Conservation (phyloP, 441 rosid genomes). For the Euphorbia schlechtendalii region DNA sequence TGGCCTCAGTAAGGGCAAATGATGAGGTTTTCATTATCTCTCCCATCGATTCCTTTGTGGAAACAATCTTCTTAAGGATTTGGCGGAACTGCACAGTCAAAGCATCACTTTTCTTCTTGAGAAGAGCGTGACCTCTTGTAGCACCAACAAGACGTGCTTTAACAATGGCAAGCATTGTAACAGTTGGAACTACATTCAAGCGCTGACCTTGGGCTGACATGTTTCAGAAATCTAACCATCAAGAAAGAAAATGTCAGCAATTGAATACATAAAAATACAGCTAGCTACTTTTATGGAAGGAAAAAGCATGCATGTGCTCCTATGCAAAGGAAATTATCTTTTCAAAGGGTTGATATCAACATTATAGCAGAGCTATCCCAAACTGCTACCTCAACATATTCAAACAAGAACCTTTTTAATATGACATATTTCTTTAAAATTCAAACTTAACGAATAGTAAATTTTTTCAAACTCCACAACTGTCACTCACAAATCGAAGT, state of each 20-base stretch:
- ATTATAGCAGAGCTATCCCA: not conserved
- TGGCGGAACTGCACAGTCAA: constrained; percentile 79
- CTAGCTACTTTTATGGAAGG: no score
- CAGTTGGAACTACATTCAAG: constrained; percentile 86
- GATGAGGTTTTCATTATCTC: constrained; percentile 82
- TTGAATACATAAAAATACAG: no score
- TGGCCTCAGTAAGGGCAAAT: constrained; percentile 70
- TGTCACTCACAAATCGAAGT: no score
- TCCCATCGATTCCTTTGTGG: constrained; percentile 84
- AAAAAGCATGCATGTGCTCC: no score
- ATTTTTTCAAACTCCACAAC: no score
- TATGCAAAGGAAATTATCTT: no score
- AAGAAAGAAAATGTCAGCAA: not conserved
- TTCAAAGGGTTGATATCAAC: not conserved
- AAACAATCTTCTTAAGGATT: constrained; percentile 74
- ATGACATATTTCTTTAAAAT: not conserved
- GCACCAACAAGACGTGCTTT: constrained; percentile 91
- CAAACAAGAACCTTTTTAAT: not conserved
- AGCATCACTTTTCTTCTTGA: constrained; percentile 96
- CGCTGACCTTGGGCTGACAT: constrained; percentile 81
- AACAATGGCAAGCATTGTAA: constrained; percentile 70
- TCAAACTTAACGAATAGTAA: not conserved
- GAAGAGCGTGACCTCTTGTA: constrained; percentile 91
- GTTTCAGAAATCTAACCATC: constrained; percentile 25
- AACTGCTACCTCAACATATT: not conserved